Evolutionary conservation across 192 early-diverging fungal genomes (phyloP).

Genomic region (Allomyces macrogynus): DNA sequence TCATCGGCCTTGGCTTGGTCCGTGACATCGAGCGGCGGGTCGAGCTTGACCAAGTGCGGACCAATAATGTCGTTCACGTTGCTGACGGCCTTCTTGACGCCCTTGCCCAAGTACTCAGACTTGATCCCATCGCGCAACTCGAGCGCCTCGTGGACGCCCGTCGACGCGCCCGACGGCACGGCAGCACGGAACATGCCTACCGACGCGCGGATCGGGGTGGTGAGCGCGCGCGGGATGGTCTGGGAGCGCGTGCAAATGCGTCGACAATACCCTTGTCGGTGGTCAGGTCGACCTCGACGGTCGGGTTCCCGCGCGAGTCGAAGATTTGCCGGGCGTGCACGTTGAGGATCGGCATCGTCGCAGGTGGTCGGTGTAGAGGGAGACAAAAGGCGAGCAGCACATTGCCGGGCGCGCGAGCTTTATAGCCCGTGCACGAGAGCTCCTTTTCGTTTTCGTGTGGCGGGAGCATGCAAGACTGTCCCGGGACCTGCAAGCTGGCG

Average conservation of each 20-base stretch:
- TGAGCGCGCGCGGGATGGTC: no score
- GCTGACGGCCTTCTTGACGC: conserved; percentile 70
- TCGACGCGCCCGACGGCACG: conserved; percentile 95
- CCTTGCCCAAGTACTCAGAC: conserved; percentile 79
- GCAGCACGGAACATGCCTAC: conserved; percentile 79
- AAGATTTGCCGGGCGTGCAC: conserved; percentile 92
- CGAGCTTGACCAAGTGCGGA: conserved; percentile 44
- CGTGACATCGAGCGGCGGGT: conserved; percentile 59
- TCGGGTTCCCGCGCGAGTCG: conserved; percentile 98
- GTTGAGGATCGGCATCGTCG: conserved; percentile 43
- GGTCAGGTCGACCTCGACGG: conserved; percentile 91
- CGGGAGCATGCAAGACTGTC: no score
- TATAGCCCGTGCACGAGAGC: no score
- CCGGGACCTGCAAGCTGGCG: no score
- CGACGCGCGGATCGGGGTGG: no score
- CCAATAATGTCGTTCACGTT: conserved; percentile 83
- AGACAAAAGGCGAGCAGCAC: no score
- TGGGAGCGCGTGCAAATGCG: no score
- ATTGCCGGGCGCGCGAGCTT: no score
- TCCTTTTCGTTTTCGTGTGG: no score
- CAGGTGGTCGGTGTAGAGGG: no score
- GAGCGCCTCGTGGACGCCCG: conserved; percentile 94
- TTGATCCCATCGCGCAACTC: conserved; percentile 88
- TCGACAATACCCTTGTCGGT: conserved; percentile 56
- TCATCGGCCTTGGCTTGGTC: conserved; percentile 78